Evolutionary conservation across 495 filamentous ascomycete species (phyloP).

Genomic region (Talaromyces thailandensis): DNA sequence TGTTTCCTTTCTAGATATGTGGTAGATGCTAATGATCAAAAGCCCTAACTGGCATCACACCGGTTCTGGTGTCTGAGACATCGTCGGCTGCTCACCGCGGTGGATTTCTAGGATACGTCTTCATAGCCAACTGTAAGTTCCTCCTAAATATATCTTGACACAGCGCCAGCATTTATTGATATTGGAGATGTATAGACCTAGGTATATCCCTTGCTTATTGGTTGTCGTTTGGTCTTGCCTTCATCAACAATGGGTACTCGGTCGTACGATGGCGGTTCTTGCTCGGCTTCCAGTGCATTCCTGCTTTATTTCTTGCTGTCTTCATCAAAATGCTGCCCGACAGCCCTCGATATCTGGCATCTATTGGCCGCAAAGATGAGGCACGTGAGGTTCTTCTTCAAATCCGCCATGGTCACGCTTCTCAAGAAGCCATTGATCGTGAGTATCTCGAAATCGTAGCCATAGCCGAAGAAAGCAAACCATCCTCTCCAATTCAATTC

Average conservation of each 20-base stretch:
- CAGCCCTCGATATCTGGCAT: slow-evolving; percentile 35
- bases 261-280: slow-evolving; percentile 46
- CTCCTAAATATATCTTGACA: neutral
- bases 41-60: slow-evolving; percentile 42
- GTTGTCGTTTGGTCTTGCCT: slow-evolving; percentile 49
- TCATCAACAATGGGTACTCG: slow-evolving; percentile 39
- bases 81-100: slow-evolving; percentile 38
- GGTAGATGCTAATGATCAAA: slow-evolving; percentile 5
- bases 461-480: slow-evolving; percentile 20
- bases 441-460: slow-evolving; percentile 35
- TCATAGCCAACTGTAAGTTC: slow-evolving; percentile 42
- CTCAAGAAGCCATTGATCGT: slow-evolving; percentile 20
- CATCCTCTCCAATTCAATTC: slow-evolving; percentile 31
- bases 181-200: slow-evolving; percentile 25
- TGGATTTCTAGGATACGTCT: slow-evolving; percentile 39
- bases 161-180: neutral
- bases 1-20: slow-evolving; percentile 5
- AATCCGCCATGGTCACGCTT: slow-evolving; percentile 1
- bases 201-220: slow-evolving; percentile 56
- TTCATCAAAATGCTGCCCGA: slow-evolving; percentile 43
- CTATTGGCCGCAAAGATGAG: slow-evolving; percentile 30
- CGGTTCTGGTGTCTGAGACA: slow-evolving; percentile 43
- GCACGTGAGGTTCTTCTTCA: slow-evolving; percentile 22
- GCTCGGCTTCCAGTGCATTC: slow-evolving; percentile 46
- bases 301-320: slow-evolving; percentile 39